Base-by-base conservation (phyloP, 2,329 filamentous ascomycete species). In the Blumeria hordei region DNA sequence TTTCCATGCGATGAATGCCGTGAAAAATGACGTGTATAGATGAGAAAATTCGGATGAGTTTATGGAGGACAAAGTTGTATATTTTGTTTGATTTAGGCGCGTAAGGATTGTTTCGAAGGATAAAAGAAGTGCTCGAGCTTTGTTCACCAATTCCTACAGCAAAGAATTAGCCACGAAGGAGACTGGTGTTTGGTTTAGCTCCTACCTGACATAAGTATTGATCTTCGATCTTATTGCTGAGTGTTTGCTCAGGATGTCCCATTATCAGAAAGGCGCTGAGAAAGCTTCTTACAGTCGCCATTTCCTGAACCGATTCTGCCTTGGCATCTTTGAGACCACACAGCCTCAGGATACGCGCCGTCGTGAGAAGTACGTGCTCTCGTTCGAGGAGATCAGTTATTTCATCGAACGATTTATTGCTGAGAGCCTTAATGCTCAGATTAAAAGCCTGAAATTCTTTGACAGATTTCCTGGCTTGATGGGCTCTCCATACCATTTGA, bases 1-100 rank as follows among this genome's bases (percentile, higher is more conserved):
- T 67, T 88, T 87, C 85, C 85, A 92, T 3, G 83, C 80, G 57
- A 85, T 83, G 63, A 92, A 88, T 0, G 83, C 83, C 54, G 84
- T 82, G 61, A 82, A 78, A 61, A 87, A 92, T 0, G 80, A 76
- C 35, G 81, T 77, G 63, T 88, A 86, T 0, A 78, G 73, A 60
- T 86, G 76, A 0, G 81, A 75, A 16, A 92, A 71, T 1, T 75
- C 73, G 54, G 78, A 75, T 34, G 75, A 71, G 43, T 83, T 72
- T 2, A 74, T 75, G 0, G 77, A 76, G 0, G 80, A 79, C 45
- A 81, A 75, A 0, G 75, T 81, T 64, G 79, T 85, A 59, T 75
- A 76, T 65, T 86, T 88, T 59, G 74, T 74, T 1, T 73, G 68
- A 0, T 78, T 80, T 56, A 87, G 67, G 50, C 82, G 77, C 8